A percentile compares a stretch with the other conserved stretches of the same genome.
phyloP scores from a whole-genome alignment of 1,139 yeast species.

The Barnettozyma hawaiiensis region DNA sequence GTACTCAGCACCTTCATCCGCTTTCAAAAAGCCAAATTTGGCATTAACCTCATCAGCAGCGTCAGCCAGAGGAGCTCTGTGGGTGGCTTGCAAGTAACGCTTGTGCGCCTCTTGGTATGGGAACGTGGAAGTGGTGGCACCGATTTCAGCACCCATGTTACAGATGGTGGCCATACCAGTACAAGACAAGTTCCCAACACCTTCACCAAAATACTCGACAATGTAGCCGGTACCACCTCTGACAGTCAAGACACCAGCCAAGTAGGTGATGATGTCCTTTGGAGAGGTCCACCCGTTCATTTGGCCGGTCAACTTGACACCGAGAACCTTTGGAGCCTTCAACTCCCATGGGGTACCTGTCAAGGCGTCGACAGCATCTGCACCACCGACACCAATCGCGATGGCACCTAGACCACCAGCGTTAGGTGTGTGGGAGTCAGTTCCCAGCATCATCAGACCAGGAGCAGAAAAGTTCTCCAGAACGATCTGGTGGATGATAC shows the following conservation, averaged over 20 bases:
- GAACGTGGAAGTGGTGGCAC: conserved; percentile 96
- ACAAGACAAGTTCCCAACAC: conserved; percentile 79
- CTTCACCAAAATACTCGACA: conserved; percentile 93
- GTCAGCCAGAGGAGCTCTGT: conserved; percentile 74
- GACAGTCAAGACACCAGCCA: conserved; percentile 88
- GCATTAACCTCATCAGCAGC: conserved; percentile 66
- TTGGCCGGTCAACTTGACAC: conserved; percentile 85
- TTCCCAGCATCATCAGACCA: conserved; percentile 93
- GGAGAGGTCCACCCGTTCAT: conserved; percentile 93
- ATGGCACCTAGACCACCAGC: conserved; percentile 98
- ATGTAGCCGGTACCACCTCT: conserved; percentile 97
- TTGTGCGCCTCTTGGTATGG: conserved; percentile 89
- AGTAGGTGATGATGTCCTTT: conserved; percentile 85
- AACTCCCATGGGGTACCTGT: conserved; percentile 99
- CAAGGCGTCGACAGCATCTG: conserved; percentile 95
- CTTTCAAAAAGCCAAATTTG: conserved; percentile 57
- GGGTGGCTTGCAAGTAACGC: conserved; percentile 75
- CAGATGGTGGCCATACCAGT: conserved; percentile 99
- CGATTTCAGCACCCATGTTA: conserved; percentile 99
- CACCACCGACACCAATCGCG: conserved; percentile 99
- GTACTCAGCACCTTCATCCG: conserved; percentile 79
- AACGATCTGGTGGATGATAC: conserved; percentile 95
- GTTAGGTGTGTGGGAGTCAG: conserved; percentile 96
- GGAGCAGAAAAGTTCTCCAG: conserved; percentile 93
- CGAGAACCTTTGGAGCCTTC: conserved; percentile 90